These are phyloP conservation scores for Trematosphaeria pertusa DNA, from an alignment of 2,329 filamentous ascomycete genomes.

Conservation along the genomic window DNA sequence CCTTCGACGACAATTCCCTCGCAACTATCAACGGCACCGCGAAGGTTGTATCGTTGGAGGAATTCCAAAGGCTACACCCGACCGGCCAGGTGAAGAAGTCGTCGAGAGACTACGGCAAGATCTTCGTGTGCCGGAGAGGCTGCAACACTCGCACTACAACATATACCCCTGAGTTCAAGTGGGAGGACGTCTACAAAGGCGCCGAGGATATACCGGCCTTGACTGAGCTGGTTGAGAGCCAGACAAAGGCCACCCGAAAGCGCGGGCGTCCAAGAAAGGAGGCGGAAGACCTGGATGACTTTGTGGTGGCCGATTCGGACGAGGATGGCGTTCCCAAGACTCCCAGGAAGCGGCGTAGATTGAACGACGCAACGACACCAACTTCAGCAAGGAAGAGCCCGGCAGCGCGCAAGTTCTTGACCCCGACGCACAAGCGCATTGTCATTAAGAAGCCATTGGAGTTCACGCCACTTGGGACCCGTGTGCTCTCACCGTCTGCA, in stretches of 20 bases:
- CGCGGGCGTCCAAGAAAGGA: conserved; percentile 46
- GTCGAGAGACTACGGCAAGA: conserved; percentile 79
- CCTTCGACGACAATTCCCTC: conserved; percentile 86
- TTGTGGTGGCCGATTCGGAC: conserved; percentile 52
- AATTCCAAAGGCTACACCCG: conserved; percentile 74
- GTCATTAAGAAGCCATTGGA: conserved; percentile 87
- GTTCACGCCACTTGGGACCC: conserved; percentile 93
- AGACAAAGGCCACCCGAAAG: conserved; percentile 75
- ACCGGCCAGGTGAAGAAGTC: conserved; percentile 75
- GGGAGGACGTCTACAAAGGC: conserved; percentile 84
- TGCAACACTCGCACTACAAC: conserved; percentile 88
- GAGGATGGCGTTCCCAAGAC: conserved; percentile 52
- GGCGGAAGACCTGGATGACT: conserved; percentile 52
- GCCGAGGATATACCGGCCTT: conserved; percentile 70
- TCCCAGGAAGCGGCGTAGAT: conserved; percentile 57
- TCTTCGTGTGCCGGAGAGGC: conserved; percentile 87
- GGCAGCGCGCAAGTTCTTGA: conserved; percentile 62
- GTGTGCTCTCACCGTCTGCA: conserved; percentile 78
- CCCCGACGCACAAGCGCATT: conserved; percentile 71
- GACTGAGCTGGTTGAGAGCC: conserved; percentile 70
- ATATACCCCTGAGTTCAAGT: conserved; percentile 90
- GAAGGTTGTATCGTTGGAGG: conserved; percentile 73
- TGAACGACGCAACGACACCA: conserved; percentile 52
- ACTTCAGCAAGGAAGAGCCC: conserved; percentile 55
- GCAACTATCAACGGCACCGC: conserved; percentile 91